Percentiles rank a stretch among this genome's conserved stretches.
These are phyloP conservation scores for Thecaphora thlaspeos DNA, from an alignment of 1,284 basidiomycete genomes.

Conservation along the genomic window DNA sequence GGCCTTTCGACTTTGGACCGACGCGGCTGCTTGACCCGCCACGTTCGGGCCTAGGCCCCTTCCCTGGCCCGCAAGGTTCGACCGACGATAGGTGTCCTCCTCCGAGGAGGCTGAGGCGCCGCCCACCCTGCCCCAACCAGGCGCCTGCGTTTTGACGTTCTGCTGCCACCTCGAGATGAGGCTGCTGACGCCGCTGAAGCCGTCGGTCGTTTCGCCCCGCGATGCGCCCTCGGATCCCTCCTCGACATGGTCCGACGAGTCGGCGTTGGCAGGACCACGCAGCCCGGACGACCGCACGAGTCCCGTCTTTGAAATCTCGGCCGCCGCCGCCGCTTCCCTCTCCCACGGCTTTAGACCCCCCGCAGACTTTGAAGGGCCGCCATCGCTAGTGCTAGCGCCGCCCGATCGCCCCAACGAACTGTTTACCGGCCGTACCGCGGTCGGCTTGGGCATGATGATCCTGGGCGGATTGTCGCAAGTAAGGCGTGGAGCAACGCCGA, in stretches of 20 bases:
- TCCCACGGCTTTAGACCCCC: constrained; percentile 42
- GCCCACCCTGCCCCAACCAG: constrained; percentile 40
- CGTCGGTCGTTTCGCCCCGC: constrained; percentile 7
- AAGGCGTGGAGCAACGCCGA: constrained; percentile 2
- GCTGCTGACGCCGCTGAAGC: constrained; percentile 27
- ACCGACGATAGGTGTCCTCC: neutral
- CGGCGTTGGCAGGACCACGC: constrained; percentile 7
- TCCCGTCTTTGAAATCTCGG: constrained; percentile 7
- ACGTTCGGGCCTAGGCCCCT: constrained; percentile 6
- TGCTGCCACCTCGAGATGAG: constrained; percentile 35
- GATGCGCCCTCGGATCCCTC: neutral
- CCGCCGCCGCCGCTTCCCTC: constrained; percentile 30
- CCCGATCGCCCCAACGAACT: neutral
- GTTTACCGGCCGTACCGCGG: constrained; percentile 16
- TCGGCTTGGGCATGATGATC: constrained; percentile 23
- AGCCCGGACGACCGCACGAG: constrained; percentile 15
- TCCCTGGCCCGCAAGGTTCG: neutral
- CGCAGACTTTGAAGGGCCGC: neutral
- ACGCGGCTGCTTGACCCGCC: constrained; percentile 8
- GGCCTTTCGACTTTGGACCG: constrained; percentile 1
- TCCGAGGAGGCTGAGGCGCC: neutral
- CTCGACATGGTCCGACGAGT: neutral
- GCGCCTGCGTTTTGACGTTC: constrained; percentile 31
- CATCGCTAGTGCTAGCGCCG: neutral
- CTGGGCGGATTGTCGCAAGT: constrained; percentile 3